These are phyloP conservation scores for Macrolepiota fuliginosa DNA, from an alignment of 768 basidiomycete species.

Conservation along the genomic window DNA sequence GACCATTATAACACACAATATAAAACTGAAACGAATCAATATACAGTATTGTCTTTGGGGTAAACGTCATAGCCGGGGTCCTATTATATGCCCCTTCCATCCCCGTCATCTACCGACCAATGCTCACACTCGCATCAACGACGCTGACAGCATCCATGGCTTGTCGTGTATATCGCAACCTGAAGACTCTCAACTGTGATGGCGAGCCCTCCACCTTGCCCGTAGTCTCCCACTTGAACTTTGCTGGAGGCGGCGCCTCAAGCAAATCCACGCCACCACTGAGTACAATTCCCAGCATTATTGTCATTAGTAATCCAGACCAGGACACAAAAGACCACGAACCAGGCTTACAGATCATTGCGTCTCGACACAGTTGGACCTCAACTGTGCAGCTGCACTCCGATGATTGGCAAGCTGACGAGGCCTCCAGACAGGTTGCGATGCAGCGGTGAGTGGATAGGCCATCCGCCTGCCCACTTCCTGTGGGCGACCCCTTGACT, in stretches of 20 bases:
- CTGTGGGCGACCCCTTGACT: too few species aligned
- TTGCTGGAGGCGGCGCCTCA: background rate
- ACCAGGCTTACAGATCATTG: background rate
- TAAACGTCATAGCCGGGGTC: slow-evolving; percentile 23
- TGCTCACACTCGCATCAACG: slow-evolving; percentile 27
- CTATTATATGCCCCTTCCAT: slow-evolving; percentile 21
- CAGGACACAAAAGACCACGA: background rate
- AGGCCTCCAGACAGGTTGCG: too few species aligned
- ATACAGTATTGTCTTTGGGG: slow-evolving; percentile 23
- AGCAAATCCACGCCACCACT: background rate
- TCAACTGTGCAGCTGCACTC: too few species aligned
- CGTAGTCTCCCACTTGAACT: background rate
- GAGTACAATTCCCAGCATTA: background rate
- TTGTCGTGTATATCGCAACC: slow-evolving; percentile 30
- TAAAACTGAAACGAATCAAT: background rate
- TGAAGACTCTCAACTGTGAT: too few species aligned
- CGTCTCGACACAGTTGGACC: background rate
- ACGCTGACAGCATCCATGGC: slow-evolving; percentile 30
- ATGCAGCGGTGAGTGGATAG: too few species aligned
- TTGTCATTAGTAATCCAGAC: background rate
- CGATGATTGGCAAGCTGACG: too few species aligned
- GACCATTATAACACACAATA: background rate
- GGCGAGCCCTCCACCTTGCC: too few species aligned
- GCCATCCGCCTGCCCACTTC: too few species aligned
- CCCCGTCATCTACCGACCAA: slow-evolving; percentile 22